Percentiles rank a stretch among this genome's conserved stretches.
Conservation (phyloP, 75 land plant genomes). For the Pinus tabuliformis region DNA sequence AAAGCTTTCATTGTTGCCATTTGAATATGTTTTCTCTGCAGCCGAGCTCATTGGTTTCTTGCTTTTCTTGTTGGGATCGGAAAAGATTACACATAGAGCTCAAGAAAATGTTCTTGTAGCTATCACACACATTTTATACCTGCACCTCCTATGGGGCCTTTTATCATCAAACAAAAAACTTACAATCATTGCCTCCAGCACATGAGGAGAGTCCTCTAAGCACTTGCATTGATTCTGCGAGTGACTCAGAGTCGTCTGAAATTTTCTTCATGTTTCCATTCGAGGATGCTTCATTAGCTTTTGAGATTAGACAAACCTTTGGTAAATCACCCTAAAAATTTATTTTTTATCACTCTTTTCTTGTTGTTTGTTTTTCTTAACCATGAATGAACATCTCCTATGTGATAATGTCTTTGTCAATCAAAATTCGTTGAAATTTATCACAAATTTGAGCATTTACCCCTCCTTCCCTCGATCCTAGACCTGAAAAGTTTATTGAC, state of each 20-base stretch:
- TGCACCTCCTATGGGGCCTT: slow-evolving; percentile 14
- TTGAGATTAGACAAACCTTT: slow-evolving; percentile 13
- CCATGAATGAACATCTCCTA: too few species aligned
- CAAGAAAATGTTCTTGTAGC: slow-evolving; percentile 53
- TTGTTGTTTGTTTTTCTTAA: too few species aligned
- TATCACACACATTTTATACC: slow-evolving; percentile 63
- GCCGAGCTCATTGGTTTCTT: slow-evolving; percentile 76
- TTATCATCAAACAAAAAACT: not conserved
- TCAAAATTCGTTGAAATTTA: not conserved
- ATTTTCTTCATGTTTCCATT: not conserved
- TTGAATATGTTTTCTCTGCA: slow-evolving; percentile 50
- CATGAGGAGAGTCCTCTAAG: not conserved
- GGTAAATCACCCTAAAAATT: too few species aligned
- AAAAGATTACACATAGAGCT: slow-evolving; percentile 76
- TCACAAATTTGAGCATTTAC: too few species aligned
- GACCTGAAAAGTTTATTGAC: too few species aligned
- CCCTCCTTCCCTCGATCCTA: too few species aligned
- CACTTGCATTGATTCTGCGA: not conserved
- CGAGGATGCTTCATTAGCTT: slow-evolving; percentile 10
- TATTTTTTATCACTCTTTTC: too few species aligned
- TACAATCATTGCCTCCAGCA: not conserved
- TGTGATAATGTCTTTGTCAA: not conserved
- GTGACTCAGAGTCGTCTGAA: slow-evolving; percentile 7
- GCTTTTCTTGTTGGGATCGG: slow-evolving; percentile 66
- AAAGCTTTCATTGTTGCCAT: not conserved